Conservation (phyloP, 2,329 filamentous ascomycete genomes). For the Penicillium vulpinum region DNA sequence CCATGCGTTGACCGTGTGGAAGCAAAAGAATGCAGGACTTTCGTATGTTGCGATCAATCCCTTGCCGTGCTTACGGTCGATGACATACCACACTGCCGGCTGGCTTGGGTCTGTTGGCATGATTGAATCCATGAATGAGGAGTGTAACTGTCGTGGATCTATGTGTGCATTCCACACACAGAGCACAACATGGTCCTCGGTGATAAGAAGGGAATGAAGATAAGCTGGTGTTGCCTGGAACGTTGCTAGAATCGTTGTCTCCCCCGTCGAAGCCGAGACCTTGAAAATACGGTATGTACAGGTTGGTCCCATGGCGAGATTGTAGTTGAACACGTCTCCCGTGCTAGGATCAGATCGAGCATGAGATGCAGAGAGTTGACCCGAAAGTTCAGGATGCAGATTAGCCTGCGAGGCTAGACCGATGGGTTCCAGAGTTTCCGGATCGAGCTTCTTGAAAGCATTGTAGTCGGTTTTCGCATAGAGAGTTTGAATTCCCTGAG, state of each 20-base stretch:
- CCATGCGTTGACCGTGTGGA: conserved; percentile 77
- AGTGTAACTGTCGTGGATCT: conserved; percentile 45
- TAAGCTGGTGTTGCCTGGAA: conserved; percentile 65
- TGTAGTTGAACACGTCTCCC: conserved; percentile 79
- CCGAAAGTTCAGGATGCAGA: conserved; percentile 68
- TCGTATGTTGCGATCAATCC: conserved; percentile 70
- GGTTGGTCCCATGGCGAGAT: conserved; percentile 62
- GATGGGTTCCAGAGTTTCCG: conserved; percentile 70
- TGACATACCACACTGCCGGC: conserved; percentile 68
- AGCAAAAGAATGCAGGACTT: conserved; percentile 70
- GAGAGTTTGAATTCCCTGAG: conserved; percentile 49
- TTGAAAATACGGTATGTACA: conserved; percentile 70
- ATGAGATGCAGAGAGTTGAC: conserved; percentile 69
- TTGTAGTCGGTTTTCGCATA: conserved; percentile 62
- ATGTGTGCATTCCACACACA: conserved; percentile 69
- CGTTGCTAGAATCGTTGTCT: conserved; percentile 70
- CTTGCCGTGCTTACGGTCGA: conserved; percentile 63
- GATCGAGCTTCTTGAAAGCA: conserved; percentile 63
- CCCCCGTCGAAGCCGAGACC: conserved; percentile 61
- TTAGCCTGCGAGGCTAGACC: conserved; percentile 59
- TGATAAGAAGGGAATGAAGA: conserved; percentile 80
- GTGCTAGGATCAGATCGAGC: conserved; percentile 69
- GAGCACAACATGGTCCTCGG: conserved; percentile 68
- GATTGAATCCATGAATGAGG: conserved; percentile 62
- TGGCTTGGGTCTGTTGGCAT: conserved; percentile 59